phyloP scores from a whole-genome alignment of 2,329 filamentous ascomycete genomes.

The Monosporascus sp. region DNA sequence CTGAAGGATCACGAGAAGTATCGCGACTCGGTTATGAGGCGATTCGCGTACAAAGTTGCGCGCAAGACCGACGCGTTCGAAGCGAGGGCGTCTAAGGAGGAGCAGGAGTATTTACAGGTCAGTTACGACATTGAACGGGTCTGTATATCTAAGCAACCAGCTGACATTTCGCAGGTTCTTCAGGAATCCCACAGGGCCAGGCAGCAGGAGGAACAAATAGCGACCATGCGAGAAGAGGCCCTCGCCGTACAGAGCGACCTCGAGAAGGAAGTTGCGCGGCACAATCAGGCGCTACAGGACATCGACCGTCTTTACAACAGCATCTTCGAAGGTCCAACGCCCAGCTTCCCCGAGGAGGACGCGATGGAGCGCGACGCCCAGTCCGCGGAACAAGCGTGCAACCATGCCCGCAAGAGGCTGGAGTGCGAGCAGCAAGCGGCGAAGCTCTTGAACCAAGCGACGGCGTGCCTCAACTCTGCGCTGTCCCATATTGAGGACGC shows the following conservation, averaged over 20 bases:
- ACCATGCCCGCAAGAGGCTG: slow-evolving; percentile 28
- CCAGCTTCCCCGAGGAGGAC: slow-evolving; percentile 50
- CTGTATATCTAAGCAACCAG: too few relatives aligned
- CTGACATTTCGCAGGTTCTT: slow-evolving; percentile 34
- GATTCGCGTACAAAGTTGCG: slow-evolving; percentile 45
- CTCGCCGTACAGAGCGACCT: slow-evolving; percentile 29
- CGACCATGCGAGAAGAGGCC: slow-evolving; percentile 35
- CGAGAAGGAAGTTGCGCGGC: slow-evolving; percentile 28
- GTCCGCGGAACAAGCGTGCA: slow-evolving; percentile 31
- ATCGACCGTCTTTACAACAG: slow-evolving; percentile 48
- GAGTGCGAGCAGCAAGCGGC: slow-evolving; percentile 38
- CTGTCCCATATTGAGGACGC: slow-evolving; percentile 36
- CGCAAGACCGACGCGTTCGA: slow-evolving; percentile 45
- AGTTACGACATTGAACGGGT: not conserved
- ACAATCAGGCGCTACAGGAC: slow-evolving; percentile 36
- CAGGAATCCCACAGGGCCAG: slow-evolving; percentile 42
- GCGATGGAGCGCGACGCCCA: slow-evolving; percentile 33
- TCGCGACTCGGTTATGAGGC: slow-evolving; percentile 45
- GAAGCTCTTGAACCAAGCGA: slow-evolving; percentile 34
- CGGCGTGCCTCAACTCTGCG: slow-evolving; percentile 29
- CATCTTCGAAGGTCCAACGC: slow-evolving; percentile 49
- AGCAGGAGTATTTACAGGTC: slow-evolving; percentile 43
- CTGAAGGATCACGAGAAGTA: slow-evolving; percentile 48
- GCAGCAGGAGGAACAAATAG: slow-evolving; percentile 35
- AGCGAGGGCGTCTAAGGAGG: slow-evolving; percentile 46